A percentile compares a stretch with the other conserved stretches of the same genome.
These are phyloP conservation scores for Starmerella cellae DNA, from an alignment of 805 yeast species.

Conservation along the genomic window DNA sequence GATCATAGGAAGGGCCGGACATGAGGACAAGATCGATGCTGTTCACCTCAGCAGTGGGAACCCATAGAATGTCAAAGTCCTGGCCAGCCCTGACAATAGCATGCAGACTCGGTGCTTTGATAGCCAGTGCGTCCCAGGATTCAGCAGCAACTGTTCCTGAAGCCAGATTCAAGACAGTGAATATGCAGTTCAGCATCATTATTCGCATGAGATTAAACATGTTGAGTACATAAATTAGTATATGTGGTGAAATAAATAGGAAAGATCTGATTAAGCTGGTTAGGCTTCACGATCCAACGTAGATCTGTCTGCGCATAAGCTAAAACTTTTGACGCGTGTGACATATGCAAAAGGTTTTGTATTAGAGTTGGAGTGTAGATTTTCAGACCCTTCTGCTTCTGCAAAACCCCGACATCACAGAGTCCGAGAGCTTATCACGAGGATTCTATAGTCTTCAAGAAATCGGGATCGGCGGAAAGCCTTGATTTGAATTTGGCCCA, in stretches of 20 bases:
- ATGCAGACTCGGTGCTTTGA: slow-evolving; percentile 22
- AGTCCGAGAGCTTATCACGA: slow-evolving; percentile 17
- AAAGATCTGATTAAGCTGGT: too few relatives aligned
- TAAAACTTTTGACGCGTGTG: too few relatives aligned
- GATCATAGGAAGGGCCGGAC: slow-evolving; percentile 19
- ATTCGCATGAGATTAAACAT: too few relatives aligned
- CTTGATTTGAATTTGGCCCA: slow-evolving; percentile 76
- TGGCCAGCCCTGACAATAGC: slow-evolving; percentile 21
- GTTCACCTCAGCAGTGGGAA: slow-evolving; percentile 17
- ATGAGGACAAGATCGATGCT: slow-evolving; percentile 23
- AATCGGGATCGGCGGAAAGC: slow-evolving; percentile 67
- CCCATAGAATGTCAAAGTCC: slow-evolving; percentile 21
- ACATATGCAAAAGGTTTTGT: too few relatives aligned
- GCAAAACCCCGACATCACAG: neutral
- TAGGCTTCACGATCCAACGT: too few relatives aligned
- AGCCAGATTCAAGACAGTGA: too few relatives aligned
- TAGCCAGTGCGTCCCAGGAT: slow-evolving; percentile 6
- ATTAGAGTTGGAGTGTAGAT: too few relatives aligned
- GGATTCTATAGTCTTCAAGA: slow-evolving; percentile 39
- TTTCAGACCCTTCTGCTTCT: too few relatives aligned
- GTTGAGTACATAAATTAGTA: too few relatives aligned
- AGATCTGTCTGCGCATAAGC: too few relatives aligned
- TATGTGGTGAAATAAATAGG: too few relatives aligned
- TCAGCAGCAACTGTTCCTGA: neutral
- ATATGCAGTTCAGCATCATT: too few relatives aligned